Evolutionary conservation across 176 grass and related monocot species (phyloP), one percentile per base, ranked within the genome.

Genomic region (Bonia amplexicaulis): DNA sequence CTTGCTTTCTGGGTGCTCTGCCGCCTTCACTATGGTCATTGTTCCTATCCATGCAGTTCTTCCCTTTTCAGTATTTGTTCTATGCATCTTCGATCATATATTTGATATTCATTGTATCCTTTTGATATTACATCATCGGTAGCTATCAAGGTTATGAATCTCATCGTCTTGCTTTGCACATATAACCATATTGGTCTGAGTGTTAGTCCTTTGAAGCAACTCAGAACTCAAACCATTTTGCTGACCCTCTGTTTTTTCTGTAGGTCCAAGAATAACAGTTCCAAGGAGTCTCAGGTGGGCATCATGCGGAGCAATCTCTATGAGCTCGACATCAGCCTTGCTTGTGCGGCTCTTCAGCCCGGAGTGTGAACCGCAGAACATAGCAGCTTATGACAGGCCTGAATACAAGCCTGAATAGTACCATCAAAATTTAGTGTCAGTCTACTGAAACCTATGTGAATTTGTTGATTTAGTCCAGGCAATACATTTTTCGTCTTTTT

Each of bases 321-420:
- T 84, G 73, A 98, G 93, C 65, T 54, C 77, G 0, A 72, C 89
- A 6, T 64, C 93, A 3, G 88, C 88, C 35, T 4, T 95, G 84
- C 84, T 98, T 22, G 96, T 98, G 60, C 86, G 78, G 1, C 86
- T 93, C 54, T 95, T 98, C 26, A 93, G 96, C 87, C 93, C 89
- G 6, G 93, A 98, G 88, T 95, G 93, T 16, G 91, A 98, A 73
- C 93, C 83, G 2, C 96, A 98, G 73, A 98, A 98, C 67, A 89
- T 98, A 62, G 89, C 87, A 61, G 93, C 93, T 85, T 95, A 78
- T 61, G 91, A 95, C 54, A 91, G 65, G 62, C 89, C 73, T 12
- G 85, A 81, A 60, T 68, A 51, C 69, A 85, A 67, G 51, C 46
- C 77, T 51, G 63, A 57, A 63, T 85, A 89, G 53, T 29, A 51